A percentile compares a stretch with the other conserved stretches of the same genome.
Conservation (phyloP, 1,139 yeast genomes). For the Pichia sp. region DNA sequence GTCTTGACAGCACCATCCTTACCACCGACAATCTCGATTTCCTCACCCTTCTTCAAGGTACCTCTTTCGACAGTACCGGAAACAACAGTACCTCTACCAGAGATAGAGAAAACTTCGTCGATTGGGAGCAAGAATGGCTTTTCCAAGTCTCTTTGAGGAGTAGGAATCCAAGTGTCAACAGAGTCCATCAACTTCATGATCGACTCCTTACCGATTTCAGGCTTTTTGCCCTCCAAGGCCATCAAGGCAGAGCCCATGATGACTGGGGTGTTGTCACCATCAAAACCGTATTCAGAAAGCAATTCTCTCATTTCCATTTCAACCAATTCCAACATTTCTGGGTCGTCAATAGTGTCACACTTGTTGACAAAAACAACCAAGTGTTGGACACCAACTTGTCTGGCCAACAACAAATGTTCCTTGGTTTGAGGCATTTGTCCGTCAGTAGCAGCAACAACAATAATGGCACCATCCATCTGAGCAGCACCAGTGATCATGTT, state of each 20-base stretch:
- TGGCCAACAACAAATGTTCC: constrained; percentile 95
- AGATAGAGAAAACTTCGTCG: constrained; percentile 95
- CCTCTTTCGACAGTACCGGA: constrained; percentile 99
- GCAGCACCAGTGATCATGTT: constrained; percentile 99
- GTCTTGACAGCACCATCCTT: constrained; percentile 85
- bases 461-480: constrained; percentile 99
- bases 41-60: constrained; percentile 94
- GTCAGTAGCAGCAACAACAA: constrained; percentile 98
- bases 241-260: constrained; percentile 98
- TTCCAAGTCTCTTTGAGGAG: constrained; percentile 93
- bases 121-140: constrained; percentile 96
- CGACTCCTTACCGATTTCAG: constrained; percentile 89
- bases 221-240: constrained; percentile 83
- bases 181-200: constrained; percentile 82
- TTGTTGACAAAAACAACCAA: constrained; percentile 97
- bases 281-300: constrained; percentile 84
- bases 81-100: constrained; percentile 99
- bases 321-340: constrained; percentile 98
- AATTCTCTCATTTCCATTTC: constrained; percentile 99
- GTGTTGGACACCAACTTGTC: constrained; percentile 99
- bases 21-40: constrained; percentile 93
- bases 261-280: constrained; percentile 97
- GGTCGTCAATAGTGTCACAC: constrained; percentile 96
- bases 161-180: constrained; percentile 91
- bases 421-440: constrained; percentile 99